These are phyloP conservation scores for Colletotrichum lindemuthianum DNA, from an alignment of 2,329 filamentous ascomycete genomes.

Conservation along the genomic window DNA sequence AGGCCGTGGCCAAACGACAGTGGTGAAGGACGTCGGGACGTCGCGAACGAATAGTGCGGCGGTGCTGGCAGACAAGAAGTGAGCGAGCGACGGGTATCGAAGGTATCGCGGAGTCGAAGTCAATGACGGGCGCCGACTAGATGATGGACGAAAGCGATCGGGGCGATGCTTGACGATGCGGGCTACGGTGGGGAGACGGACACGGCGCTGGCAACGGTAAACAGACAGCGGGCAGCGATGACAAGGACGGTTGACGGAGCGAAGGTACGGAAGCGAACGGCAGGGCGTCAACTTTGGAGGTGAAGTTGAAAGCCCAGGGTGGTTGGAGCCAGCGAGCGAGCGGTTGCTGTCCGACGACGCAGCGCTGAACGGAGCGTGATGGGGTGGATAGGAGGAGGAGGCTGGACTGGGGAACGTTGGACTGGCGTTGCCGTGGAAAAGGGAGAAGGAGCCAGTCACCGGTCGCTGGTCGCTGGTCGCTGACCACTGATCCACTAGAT, in stretches of 20 bases:
- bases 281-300: slow-evolving; percentile 20
- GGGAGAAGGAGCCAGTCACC: slow-evolving; percentile 6
- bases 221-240: slow-evolving; percentile 2
- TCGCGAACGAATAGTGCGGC: slow-evolving; percentile 15
- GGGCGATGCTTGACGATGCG: slow-evolving; percentile 7
- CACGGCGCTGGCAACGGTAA: slow-evolving; percentile 1
- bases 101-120: slow-evolving; percentile 10
- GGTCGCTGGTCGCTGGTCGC: not conserved
- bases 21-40: not conserved
- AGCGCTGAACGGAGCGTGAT: too few species aligned
- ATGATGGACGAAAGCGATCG: not conserved
- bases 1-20: slow-evolving; percentile 2
- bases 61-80: slow-evolving; percentile 6
- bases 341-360: slow-evolving; percentile 34
- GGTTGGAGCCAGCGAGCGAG: slow-evolving; percentile 23
- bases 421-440: slow-evolving; percentile 42
- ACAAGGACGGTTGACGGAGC: slow-evolving; percentile 20
- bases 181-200: slow-evolving; percentile 22
- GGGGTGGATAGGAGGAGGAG: not conserved
- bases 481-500: too few species aligned
- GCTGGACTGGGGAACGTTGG: slow-evolving; percentile 23
- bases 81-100: slow-evolving; percentile 14
- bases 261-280: slow-evolving; percentile 33
- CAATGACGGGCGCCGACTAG: not conserved
- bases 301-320: slow-evolving; percentile 28